Evolutionary conservation across 345 rosid genomes (phyloP), one percentile per base, ranked within the genome.

Genomic region (Camelina neglecta): DNA sequence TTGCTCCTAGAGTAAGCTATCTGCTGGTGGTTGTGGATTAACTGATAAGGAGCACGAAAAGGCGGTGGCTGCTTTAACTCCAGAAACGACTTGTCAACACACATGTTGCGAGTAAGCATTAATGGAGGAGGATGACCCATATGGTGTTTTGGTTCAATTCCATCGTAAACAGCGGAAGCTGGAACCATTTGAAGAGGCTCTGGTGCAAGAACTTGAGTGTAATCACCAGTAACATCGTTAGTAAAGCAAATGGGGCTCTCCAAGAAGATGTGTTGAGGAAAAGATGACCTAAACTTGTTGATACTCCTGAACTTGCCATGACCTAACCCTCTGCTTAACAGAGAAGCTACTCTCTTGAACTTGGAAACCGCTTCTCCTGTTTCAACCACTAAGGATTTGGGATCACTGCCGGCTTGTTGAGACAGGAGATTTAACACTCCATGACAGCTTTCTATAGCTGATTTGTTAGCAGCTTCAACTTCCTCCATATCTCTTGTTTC

Each of bases 181-280:
- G 87, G 87, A 80, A 84, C 74, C 39, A 83, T 77, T 54, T 83
- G 90, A 72, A 88, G 91, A 8, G 91, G 91, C 78, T 86, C 83
- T 24, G 92, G 92, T 21, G 90, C 85, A 50, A 86, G 78, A 71
- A 86, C 62, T 68, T 86, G 73, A 68, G 45, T 62, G 55, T 60
- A 78, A 44, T 65, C 81, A 65, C 6, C 39, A 62, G 11, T 56
- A 3, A 18, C 8, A 42, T 63, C 71, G 29, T 54, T 35, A 29
- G 31, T 5, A 44, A 65, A 66, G 20, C 79, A 81, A 61, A 75
- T 51, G 50, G 86, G 84, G 38, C 87, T 84, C 55, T 90, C 93
- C 12, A 88, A 79, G 83, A 88, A 87, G 69, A 88, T 73, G 18
- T 67, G 82, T 47, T 79, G 85, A 65, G 92, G 89, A 67, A 90